A percentile compares a stretch with the other conserved stretches of the same genome.
Evolutionary conservation across 441 rosid genomes (phyloP).

Genomic region (Geranium incanum): DNA sequence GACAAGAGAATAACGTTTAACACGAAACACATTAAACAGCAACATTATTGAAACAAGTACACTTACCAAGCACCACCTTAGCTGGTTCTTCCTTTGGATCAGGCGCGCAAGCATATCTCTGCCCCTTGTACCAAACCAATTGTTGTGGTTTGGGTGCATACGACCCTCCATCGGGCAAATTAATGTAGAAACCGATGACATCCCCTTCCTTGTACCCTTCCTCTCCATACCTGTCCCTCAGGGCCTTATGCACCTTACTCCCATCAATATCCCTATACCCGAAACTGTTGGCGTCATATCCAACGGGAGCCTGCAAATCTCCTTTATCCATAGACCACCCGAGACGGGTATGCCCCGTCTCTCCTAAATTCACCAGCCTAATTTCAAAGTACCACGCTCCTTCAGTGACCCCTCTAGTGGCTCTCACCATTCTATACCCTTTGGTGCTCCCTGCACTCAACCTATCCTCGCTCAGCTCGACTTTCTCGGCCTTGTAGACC

Average conservation of each 20-base stretch:
- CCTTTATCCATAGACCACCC: conserved; percentile 96
- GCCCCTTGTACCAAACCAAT: conserved; percentile 82
- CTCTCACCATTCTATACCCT: conserved; percentile 94
- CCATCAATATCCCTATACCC: conserved; percentile 94
- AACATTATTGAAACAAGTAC: conserved; percentile 14
- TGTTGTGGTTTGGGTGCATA: conserved; percentile 73
- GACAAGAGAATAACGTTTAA: not conserved
- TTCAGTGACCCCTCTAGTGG: conserved; percentile 80
- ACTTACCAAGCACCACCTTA: conserved; percentile 68
- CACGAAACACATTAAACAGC: not conserved
- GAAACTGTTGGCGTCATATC: conserved; percentile 82
- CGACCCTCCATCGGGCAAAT: conserved; percentile 66
- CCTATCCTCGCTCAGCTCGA: conserved; percentile 76
- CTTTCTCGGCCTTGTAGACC: conserved; percentile 94
- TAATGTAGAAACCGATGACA: conserved; percentile 83
- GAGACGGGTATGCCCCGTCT: conserved; percentile 80
- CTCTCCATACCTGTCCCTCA: conserved; percentile 77
- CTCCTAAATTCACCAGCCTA: conserved; percentile 64
- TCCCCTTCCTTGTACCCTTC: conserved; percentile 90
- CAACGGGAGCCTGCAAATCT: conserved; percentile 93
- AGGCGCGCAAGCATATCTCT: conserved; percentile 64
- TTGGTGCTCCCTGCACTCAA: conserved; percentile 77
- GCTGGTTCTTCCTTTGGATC: conserved; percentile 81
- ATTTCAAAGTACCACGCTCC: conserved; percentile 98
- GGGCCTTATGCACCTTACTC: conserved; percentile 84